These are phyloP conservation scores for Neophaeococcomyces mojaviensis DNA, from an alignment of 2,329 filamentous ascomycete species.

Conservation along the genomic window DNA sequence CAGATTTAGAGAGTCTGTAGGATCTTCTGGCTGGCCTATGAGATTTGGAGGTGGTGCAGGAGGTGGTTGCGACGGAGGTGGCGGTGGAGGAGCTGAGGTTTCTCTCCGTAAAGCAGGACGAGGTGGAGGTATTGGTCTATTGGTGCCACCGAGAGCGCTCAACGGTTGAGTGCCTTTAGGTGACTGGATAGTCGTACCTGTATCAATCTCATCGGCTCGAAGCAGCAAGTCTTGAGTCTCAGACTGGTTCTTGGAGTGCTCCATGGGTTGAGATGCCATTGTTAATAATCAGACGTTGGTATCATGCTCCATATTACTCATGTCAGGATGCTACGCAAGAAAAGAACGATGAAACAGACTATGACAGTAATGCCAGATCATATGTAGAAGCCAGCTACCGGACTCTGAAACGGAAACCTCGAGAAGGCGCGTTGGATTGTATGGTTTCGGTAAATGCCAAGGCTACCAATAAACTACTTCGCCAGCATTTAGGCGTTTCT, in stretches of 20 bases:
- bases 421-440: too few relatives aligned
- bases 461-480: too few relatives aligned
- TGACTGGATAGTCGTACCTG: constrained; percentile 40
- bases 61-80: constrained; percentile 40
- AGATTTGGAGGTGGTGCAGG: constrained; percentile 28
- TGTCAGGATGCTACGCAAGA: too few relatives aligned
- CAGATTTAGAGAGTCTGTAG: constrained; percentile 65
- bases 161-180: constrained; percentile 16
- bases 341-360: too few relatives aligned
- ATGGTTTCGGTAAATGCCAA: too few relatives aligned
- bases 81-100: constrained; percentile 32
- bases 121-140: constrained; percentile 13
- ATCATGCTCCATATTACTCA: not conserved
- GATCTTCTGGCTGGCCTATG: constrained; percentile 26
- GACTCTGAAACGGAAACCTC: too few relatives aligned
- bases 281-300: not conserved
- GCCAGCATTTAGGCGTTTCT: too few relatives aligned
- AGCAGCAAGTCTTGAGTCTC: constrained; percentile 28
- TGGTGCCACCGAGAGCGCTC: constrained; percentile 15
- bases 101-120: constrained; percentile 25
- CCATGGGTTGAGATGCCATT: not conserved
- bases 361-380: too few relatives aligned
- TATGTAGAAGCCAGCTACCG: too few relatives aligned
- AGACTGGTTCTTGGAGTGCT: not conserved
- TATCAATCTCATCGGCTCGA: constrained; percentile 43